Evolutionary conservation across 768 basidiomycete genomes (phyloP).

Genomic region (Multifurca ochricompacta): DNA sequence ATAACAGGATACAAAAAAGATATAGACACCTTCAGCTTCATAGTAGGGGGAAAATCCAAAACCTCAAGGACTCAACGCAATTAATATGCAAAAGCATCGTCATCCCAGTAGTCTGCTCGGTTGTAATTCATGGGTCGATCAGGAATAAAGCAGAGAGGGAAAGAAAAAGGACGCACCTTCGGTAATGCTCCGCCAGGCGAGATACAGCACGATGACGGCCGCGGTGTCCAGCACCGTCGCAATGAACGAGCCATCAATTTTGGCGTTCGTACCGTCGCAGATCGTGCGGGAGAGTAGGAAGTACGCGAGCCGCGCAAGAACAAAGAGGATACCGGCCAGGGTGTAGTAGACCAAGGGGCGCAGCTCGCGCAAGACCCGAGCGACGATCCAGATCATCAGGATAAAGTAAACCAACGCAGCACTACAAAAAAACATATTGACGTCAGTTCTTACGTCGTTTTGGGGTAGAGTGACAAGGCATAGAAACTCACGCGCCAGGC

Average conservation of each 20-base stretch:
- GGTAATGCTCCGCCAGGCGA: slow-evolving; percentile 85
- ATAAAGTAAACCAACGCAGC: slow-evolving; percentile 61
- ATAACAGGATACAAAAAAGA: background rate
- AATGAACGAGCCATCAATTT: slow-evolving; percentile 82
- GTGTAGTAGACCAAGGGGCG: slow-evolving; percentile 76
- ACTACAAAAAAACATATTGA: slow-evolving; percentile 30
- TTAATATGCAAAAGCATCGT: slow-evolving; percentile 41
- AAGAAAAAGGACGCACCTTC: slow-evolving; percentile 51
- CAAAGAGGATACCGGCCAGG: slow-evolving; percentile 66
- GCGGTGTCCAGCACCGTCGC: slow-evolving; percentile 79
- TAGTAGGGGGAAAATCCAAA: background rate
- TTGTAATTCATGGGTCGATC: background rate
- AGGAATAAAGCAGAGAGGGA: background rate
- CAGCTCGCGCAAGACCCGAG: slow-evolving; percentile 66
- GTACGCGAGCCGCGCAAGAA: slow-evolving; percentile 74
- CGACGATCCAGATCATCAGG: slow-evolving; percentile 76
- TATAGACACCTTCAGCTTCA: background rate
- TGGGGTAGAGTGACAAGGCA: background rate
- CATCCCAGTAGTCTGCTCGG: slow-evolving; percentile 39
- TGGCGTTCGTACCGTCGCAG: slow-evolving; percentile 56
- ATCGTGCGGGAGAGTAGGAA: slow-evolving; percentile 74
- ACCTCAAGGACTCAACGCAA: slow-evolving; percentile 17
- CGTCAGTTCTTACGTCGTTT: no score
- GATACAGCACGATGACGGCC: slow-evolving; percentile 56
- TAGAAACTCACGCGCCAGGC: slow-evolving; percentile 58